Evolutionary conservation across 176 grass and related monocot genomes (phyloP).

Genomic region (Panicum miliaceum): DNA sequence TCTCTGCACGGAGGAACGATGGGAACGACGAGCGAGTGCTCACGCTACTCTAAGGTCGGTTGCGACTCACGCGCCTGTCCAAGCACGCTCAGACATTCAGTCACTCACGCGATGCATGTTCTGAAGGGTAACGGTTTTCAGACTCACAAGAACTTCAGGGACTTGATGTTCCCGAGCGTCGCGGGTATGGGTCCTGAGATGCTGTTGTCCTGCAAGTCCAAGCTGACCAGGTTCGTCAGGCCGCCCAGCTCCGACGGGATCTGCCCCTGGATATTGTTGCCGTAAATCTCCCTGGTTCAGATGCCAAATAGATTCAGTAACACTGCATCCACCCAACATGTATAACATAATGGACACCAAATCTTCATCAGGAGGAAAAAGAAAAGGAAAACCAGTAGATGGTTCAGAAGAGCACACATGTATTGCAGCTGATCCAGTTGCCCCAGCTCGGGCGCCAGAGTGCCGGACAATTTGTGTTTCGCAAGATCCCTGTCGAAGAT

Average conservation of each 20-base stretch:
- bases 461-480: conserved; percentile 46
- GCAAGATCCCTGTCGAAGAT: conserved; percentile 43
- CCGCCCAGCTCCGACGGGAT: conserved; percentile 66
- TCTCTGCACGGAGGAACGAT: no score
- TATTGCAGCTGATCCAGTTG: conserved; percentile 58
- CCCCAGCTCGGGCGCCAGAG: conserved; percentile 68
- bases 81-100: no score
- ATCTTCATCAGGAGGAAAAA: no score
- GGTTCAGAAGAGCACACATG: conserved; percentile 46
- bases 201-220: conserved; percentile 70
- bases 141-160: conserved; percentile 58
- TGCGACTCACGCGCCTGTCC: no score
- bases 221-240: conserved; percentile 53
- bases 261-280: conserved; percentile 61
- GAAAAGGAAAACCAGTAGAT: no score
- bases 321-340: neutral
- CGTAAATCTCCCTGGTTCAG: conserved; percentile 53
- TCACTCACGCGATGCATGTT: no score
- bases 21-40: no score
- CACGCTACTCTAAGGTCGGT: no score
- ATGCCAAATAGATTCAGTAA: neutral
- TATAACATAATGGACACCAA: no score
- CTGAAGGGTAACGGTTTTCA: no score
- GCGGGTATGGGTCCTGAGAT: conserved; percentile 65
- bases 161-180: conserved; percentile 61